These are phyloP conservation scores for Fusarium transvaalense DNA, from an alignment of 2,329 filamentous ascomycete genomes.

Conservation along the genomic window DNA sequence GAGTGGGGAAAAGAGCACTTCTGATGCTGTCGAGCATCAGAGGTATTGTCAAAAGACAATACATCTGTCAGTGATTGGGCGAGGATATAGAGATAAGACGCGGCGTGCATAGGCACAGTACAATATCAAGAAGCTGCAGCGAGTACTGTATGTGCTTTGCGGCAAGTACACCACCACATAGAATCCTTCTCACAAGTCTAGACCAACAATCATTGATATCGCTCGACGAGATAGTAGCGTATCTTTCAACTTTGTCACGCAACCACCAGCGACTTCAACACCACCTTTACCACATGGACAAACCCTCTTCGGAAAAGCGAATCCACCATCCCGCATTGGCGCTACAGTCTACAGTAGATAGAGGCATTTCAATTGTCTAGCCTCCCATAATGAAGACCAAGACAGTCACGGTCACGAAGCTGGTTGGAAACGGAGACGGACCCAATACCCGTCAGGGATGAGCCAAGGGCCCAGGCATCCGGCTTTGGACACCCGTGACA, in stretches of 20 bases:
- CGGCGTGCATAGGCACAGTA: constrained; percentile 16
- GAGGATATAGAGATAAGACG: constrained; percentile 31
- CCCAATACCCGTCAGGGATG: constrained; percentile 27
- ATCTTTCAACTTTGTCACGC: constrained; percentile 37
- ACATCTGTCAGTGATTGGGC: constrained; percentile 26
- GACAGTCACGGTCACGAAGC: constrained; percentile 3
- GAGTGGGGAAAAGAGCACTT: constrained; percentile 20
- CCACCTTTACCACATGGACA: constrained; percentile 32
- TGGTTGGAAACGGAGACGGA: constrained; percentile 12
- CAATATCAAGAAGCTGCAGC: constrained; percentile 26
- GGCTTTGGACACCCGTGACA: constrained; percentile 24
- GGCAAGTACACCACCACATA: constrained; percentile 23
- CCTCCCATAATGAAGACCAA: constrained; percentile 13
- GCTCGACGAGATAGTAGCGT: constrained; percentile 38
- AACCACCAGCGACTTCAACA: constrained; percentile 32
- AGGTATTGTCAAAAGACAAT: not conserved
- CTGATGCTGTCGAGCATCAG: constrained; percentile 2
- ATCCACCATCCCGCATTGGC: constrained; percentile 29
- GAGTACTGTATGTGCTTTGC: constrained; percentile 15
- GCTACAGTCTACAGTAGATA: constrained; percentile 25
- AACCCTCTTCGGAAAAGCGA: constrained; percentile 14
- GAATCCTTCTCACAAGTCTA: constrained; percentile 30
- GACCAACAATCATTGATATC: constrained; percentile 31
- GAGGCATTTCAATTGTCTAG: constrained; percentile 19
- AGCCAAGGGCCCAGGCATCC: constrained; percentile 39